Evolutionary conservation across 2,329 filamentous ascomycete species (phyloP).

Genomic region (Clarireedia sp.): DNA sequence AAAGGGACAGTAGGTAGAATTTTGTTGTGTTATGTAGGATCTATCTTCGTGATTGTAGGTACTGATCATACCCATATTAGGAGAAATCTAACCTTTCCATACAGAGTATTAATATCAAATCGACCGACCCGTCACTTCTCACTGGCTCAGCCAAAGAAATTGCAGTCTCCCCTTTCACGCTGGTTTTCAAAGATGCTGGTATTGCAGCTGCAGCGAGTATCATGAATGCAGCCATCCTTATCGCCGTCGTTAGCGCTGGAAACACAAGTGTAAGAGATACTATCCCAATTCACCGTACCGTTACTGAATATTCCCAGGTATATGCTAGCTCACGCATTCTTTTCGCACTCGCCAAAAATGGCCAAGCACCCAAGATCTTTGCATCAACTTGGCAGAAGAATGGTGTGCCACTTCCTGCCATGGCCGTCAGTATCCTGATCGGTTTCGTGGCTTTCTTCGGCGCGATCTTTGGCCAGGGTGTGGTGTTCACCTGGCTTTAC

Average conservation of each 20-base stretch:
- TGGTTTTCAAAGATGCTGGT: constrained; percentile 42
- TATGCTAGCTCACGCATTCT: constrained; percentile 71
- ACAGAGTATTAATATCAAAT: constrained; percentile 59
- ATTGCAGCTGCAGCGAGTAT: constrained; percentile 66
- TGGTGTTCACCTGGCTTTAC: constrained; percentile 60
- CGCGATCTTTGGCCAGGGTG: constrained; percentile 54
- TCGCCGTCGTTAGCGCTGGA: constrained; percentile 64
- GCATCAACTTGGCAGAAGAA: constrained; percentile 54
- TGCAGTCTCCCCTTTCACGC: constrained; percentile 66
- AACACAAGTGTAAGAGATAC: constrained; percentile 54
- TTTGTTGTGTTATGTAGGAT: constrained; percentile 70
- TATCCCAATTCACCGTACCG: background rate
- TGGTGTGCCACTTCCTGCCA: constrained; percentile 52
- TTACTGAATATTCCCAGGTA: background rate
- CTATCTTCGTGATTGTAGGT: constrained; percentile 56
- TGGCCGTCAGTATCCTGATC: constrained; percentile 62
- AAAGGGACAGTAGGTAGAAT: constrained; percentile 88
- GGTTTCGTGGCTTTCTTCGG: constrained; percentile 67
- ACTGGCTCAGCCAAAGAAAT: constrained; percentile 61
- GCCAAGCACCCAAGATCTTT: constrained; percentile 62
- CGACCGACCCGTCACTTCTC: constrained; percentile 56
- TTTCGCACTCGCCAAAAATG: constrained; percentile 65
- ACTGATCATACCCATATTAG: too few relatives aligned
- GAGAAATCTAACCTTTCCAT: background rate
- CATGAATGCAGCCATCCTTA: constrained; percentile 69